Base-by-base conservation (phyloP, 1,284 basidiomycete species). In the Ganoderma multipileum region DNA sequence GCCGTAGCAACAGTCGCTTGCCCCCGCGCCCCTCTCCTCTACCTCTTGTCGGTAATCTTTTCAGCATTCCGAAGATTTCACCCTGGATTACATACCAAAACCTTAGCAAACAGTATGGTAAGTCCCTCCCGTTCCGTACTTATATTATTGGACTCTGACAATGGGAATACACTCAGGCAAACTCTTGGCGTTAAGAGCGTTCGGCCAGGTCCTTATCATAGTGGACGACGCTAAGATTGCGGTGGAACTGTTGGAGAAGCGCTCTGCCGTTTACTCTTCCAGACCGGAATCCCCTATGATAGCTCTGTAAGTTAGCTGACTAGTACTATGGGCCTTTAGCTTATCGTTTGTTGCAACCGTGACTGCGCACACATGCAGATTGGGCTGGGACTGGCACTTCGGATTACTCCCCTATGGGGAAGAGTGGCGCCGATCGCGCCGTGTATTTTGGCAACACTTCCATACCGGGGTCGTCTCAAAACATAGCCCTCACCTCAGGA, bases 321-420 rank as follows among this genome's bases (percentile, higher is more conserved):
- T 39, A 1, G 41, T 8, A 11, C 42, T 61, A 16, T 38, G 3
- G 11, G 20, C 3, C 33, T 18, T 41, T 11, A 9, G 18, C 33
- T 54, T 33, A 55, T 54, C 33, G 3, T 33, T 8, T 26, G 39
- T 30, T n/a, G n/a, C n/a, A n/a, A n/a, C n/a, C n/a, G n/a, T 20
- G 52, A 28, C 14, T 30, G 23, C 36, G 2, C 26, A n/a, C 33
- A 14, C n/a, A n/a, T 16, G n/a, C n/a, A 63, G 75, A 26, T 67
- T 73, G 62, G 73, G 69, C 7, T 69, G 68, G 57, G 61, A 66
- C 5, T 76, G 73, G 68, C 65, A 65, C 54, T 63, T 68, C 28
- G 58, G 69, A 0, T 36, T 68, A 39, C 70, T 71, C 30, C 62
- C 63, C 7, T 72, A 74, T 36, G 67, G 73, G 0, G 64, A 70